Base-by-base conservation (phyloP, 306 rosid species). In the Rosa lucieae region DNA sequence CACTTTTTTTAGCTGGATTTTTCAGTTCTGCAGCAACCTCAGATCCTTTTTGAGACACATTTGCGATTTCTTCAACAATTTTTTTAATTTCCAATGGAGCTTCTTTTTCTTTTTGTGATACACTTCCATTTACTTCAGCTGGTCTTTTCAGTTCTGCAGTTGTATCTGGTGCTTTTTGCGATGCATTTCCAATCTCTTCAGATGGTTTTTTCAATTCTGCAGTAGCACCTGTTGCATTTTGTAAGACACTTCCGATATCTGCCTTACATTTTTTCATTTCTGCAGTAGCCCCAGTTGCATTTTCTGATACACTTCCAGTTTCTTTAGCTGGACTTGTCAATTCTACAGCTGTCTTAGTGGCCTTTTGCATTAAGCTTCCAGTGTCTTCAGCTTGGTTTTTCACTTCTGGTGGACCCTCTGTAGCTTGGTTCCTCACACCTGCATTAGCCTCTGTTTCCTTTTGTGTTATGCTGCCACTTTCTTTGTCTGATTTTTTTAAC, bases 361-460 rank as follows among this genome's bases (percentile, higher is more conserved):
- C 68, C 32, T 23, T 59, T 18, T 58, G 48, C 26, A 11, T 7
- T 67, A 20, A 67, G 47, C 47, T 67, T 12, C 48, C 48, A 37
- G 43, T 73, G 37, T 55, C 73, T n/a, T 72, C 61, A 62, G 48
- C 62, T 67, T 47, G 71, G 21, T 63, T 52, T 43, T 52, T 70
- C 44, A 73, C 52, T 40, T 52, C 46, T 5, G 42, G 5, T 29
- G 23, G 46, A 37, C 2, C 11, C 71, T 35, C 48, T 67, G 11
- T 67, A 1, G 5, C 12, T 39, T 67, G 39, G 20, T 17, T 75
- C 8, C 18, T 15, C 29, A 4, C 5, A 14, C 61, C 70, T 61
- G 21, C 58, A 26, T 37, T 18, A 23, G 18, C 47, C 26, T 23
- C 10, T 52, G 21, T 23, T 58, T 14, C 39, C n/a, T 39, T 40